These are phyloP conservation scores for Solanum etuberosum DNA, from an alignment of 257 asterid genomes.

Conservation along the genomic window DNA sequence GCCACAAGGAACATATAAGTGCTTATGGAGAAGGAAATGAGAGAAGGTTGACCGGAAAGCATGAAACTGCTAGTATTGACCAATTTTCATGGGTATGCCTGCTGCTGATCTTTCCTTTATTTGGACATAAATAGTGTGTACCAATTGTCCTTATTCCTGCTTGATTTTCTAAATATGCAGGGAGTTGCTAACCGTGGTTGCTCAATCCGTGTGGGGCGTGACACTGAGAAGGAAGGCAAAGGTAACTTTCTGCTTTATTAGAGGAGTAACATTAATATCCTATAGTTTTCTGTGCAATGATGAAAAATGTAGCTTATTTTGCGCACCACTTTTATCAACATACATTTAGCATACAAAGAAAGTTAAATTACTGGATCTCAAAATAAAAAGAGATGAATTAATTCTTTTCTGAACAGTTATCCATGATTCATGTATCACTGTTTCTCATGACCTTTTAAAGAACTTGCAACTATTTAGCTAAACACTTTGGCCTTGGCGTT, in stretches of 20 bases:
- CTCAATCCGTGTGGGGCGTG: conserved; percentile 99
- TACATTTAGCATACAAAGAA: background rate
- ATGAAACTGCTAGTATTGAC: conserved; percentile 86
- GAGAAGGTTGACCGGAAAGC: conserved; percentile 95
- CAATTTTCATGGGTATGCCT: conserved; percentile 79
- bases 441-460: background rate
- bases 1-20: conserved; percentile 86
- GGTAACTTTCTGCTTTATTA: conserved; percentile 23
- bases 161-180: conserved; percentile 25
- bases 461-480: background rate
- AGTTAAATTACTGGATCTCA: background rate
- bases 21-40: conserved; percentile 99
- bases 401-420: background rate
- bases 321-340: background rate
- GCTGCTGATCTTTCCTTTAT: background rate
- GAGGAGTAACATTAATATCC: background rate
- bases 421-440: background rate
- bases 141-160: background rate
- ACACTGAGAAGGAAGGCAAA: conserved; percentile 86
- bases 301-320: background rate
- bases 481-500: background rate
- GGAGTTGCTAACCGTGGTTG: conserved; percentile 99
- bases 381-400: background rate
- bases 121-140: background rate
- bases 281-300: background rate